Evolutionary conservation across 805 yeast genomes (phyloP), one percentile per base, ranked within the genome.

Genomic region (Candida dajiaensis): DNA sequence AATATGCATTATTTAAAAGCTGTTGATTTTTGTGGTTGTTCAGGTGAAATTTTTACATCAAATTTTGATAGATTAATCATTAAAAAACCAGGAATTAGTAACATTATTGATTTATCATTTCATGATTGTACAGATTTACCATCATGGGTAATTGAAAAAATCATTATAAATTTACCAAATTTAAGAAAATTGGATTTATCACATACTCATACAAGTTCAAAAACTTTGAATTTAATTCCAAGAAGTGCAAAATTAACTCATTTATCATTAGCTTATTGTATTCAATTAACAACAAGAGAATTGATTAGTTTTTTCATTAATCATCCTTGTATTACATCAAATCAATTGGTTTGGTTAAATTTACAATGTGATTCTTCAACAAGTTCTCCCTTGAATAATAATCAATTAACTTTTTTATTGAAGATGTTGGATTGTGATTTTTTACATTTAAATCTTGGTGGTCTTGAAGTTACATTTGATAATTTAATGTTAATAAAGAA

Each of bases 21-120:
- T 1, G 66, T 89, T 12, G 97, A 89, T 65, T 88, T 89, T 52
- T 89, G 97, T 64, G 97, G 97, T 8, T 86, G 95, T 35, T 78
- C 88, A 6, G 84, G 86, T 40, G 71, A 69, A 33, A 67, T 60
- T 26, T 87, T 89, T 59, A 78, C 80, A 12, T 56, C 69, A 13
- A 82, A 85, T 21, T 83, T 88, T 56, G 68, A 72, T 16, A 57
- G 67, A 18, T 62, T 78, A 20, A 55, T 47, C 38, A 52, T 55
- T 13, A 48, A 50, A 45, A 50, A 39, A 29, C 58, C 61, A 13
- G 52, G 50, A 4, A 50, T 56, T n/a, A 40, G 18, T 7, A 53
- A 51, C 44, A 55, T 60, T 28, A 52, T 55, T 5, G 54, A 59
- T 33, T 71, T 90, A 11, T 87, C 95, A 0, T 78, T 90, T 58